Percentiles rank a stretch among this genome's conserved stretches.
phyloP scores from a whole-genome alignment of 192 early-diverging fungal genomes.

The Umbelopsis ramanniana region DNA sequence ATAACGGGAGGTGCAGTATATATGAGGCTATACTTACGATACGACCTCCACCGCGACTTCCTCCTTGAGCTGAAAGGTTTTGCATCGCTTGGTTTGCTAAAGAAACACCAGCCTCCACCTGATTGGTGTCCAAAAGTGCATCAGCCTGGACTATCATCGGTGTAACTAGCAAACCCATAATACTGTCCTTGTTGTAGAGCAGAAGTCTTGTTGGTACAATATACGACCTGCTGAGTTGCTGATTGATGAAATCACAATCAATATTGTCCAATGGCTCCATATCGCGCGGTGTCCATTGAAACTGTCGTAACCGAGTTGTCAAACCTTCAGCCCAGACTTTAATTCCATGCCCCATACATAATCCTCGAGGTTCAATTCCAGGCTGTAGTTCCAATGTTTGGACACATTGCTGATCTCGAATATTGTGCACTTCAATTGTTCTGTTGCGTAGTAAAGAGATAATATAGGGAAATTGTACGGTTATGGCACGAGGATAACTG shows the following conservation, averaged over 20 bases:
- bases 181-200: slow-evolving; percentile 57
- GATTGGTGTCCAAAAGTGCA: slow-evolving; percentile 56
- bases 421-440: slow-evolving; percentile 76
- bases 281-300: slow-evolving; percentile 13
- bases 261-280: background rate
- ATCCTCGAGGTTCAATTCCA: slow-evolving; percentile 47
- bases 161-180: slow-evolving; percentile 64
- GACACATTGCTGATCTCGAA: slow-evolving; percentile 65
- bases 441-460: slow-evolving; percentile 69
- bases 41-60: background rate
- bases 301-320: slow-evolving; percentile 29
- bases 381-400: slow-evolving; percentile 53
- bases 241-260: slow-evolving; percentile 17
- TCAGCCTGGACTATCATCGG: slow-evolving; percentile 64
- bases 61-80: slow-evolving; percentile 5
- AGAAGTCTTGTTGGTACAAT: slow-evolving; percentile 55
- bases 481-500: slow-evolving; percentile 53
- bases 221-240: slow-evolving; percentile 34
- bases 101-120: slow-evolving; percentile 65
- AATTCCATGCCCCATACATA: slow-evolving; percentile 58
- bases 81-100: slow-evolving; percentile 54
- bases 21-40: background rate
- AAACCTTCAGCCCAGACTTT: slow-evolving; percentile 51
- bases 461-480: slow-evolving; percentile 80
- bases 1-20: background rate